A percentile compares a stretch with the other conserved stretches of the same genome.
Evolutionary conservation across 352 stramenopile species (phyloP).

Genomic region (Phytophthora ohioensis): DNA sequence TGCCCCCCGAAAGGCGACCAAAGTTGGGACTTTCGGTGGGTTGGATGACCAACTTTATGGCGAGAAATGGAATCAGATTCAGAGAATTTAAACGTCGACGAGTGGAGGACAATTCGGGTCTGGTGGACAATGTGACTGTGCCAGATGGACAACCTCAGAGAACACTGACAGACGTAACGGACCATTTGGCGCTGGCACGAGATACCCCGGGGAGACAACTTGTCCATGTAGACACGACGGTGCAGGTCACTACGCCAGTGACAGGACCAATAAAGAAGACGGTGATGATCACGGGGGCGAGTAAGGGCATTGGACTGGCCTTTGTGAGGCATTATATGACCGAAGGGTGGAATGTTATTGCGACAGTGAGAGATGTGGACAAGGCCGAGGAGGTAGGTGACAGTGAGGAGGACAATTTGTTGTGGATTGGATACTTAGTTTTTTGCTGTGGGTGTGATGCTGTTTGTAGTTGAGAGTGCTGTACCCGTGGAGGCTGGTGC

Average conservation of each 20-base stretch:
- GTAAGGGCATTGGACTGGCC: slow-evolving; percentile 50
- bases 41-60: slow-evolving; percentile 47
- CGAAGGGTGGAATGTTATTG: slow-evolving; percentile 67
- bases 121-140: not conserved
- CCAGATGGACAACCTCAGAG: slow-evolving; percentile 14
- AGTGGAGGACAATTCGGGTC: not conserved
- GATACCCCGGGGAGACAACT: slow-evolving; percentile 7
- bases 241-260: not conserved
- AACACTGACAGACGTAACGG: slow-evolving; percentile 27
- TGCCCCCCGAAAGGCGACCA: slow-evolving; percentile 22
- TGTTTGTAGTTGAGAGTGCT: slow-evolving; percentile 29
- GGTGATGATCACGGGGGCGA: slow-evolving; percentile 58
- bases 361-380: slow-evolving; percentile 33
- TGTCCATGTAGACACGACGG: not conserved
- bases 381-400: slow-evolving; percentile 32
- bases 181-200: slow-evolving; percentile 27
- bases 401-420: too few relatives aligned
- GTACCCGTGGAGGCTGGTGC: slow-evolving; percentile 30
- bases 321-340: slow-evolving; percentile 53
- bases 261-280: slow-evolving; percentile 28
- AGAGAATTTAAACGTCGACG: slow-evolving; percentile 25
- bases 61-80: slow-evolving; percentile 29
- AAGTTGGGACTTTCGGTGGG: slow-evolving; percentile 33
- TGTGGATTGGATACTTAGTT: not conserved
- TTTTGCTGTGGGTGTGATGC: too few relatives aligned